phyloP scores from a whole-genome alignment of 306 rosid genomes.

The Lathyrus tuberosus region DNA sequence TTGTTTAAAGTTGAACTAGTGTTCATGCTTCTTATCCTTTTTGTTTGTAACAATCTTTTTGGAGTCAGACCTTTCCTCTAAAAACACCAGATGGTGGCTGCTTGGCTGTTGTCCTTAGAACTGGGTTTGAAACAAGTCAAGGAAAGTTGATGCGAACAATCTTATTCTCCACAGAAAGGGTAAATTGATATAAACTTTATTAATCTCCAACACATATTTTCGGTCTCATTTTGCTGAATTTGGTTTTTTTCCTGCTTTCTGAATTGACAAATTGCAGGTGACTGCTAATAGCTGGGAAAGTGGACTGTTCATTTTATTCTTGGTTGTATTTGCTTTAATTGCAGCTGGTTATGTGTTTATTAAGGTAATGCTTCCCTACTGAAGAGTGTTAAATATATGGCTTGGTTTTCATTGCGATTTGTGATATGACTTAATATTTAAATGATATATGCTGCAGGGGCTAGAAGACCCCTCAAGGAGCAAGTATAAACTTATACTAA shows the following conservation, averaged over 20 bases:
- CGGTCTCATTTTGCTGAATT: constrained; percentile 14
- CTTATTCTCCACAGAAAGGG: constrained; percentile 97
- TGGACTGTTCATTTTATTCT: constrained; percentile 89
- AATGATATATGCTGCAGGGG: constrained; percentile 63
- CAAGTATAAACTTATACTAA: constrained; percentile 96
- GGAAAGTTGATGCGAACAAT: constrained; percentile 99
- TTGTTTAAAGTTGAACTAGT: constrained; percentile 21
- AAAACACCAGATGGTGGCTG: constrained; percentile 98
- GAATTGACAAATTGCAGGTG: constrained; percentile 54
- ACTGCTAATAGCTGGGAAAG: constrained; percentile 99
- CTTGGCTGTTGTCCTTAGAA: constrained; percentile 91
- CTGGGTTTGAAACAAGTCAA: constrained; percentile 99
- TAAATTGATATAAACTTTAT: constrained; percentile 46
- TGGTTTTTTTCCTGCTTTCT: constrained; percentile 27
- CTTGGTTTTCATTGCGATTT: constrained; percentile 22
- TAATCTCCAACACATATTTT: constrained; percentile 17
- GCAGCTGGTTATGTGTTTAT: constrained; percentile 97
- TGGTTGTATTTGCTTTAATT: constrained; percentile 91
- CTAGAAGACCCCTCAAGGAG: constrained; percentile 98
- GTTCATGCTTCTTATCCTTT: constrained; percentile 36
- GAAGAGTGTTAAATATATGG: constrained; percentile 25
- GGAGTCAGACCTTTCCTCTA: constrained; percentile 77
- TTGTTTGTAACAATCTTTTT: constrained; percentile 36
- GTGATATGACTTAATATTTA: constrained; percentile 26
- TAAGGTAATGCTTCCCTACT: constrained; percentile 60